Conservation (phyloP, 805 yeast species). For the Wickerhamiella allomyrinae region DNA sequence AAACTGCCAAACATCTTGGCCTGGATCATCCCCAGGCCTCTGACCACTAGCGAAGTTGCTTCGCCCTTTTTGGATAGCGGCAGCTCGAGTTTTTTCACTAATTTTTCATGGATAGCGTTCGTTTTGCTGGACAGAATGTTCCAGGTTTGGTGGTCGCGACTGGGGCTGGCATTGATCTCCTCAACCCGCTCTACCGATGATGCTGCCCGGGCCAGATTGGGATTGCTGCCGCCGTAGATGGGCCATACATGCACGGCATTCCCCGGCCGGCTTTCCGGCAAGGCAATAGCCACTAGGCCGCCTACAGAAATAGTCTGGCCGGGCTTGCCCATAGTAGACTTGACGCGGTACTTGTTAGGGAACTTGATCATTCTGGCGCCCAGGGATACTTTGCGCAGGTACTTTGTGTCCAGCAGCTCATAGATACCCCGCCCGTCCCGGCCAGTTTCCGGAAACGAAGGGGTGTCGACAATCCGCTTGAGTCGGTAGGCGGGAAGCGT, state of each 20-base stretch:
- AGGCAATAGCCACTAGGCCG: conserved; percentile 22
- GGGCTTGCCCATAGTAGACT: conserved; percentile 17
- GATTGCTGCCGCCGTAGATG: conserved; percentile 17
- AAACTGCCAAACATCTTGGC: conserved; percentile 21
- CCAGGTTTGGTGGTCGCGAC: conserved; percentile 17
- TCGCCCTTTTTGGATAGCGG: conserved; percentile 10
- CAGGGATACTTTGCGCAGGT: conserved; percentile 15
- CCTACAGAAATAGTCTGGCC: conserved; percentile 25
- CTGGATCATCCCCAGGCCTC: conserved; percentile 24
- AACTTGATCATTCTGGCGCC: conserved; percentile 16
- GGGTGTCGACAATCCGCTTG: conserved; percentile 18
- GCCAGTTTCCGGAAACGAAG: conserved; percentile 24
- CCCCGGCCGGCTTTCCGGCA: conserved; percentile 13
- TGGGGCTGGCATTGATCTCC: conserved; percentile 9
- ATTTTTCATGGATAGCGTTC: conserved; percentile 1
- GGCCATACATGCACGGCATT: conserved; percentile 21
- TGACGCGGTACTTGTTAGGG: conserved; percentile 14
- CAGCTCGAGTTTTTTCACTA: conserved; percentile 8
- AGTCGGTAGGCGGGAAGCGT: conserved; percentile 21
- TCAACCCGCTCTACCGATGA: conserved; percentile 15
- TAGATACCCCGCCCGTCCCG: conserved; percentile 11
- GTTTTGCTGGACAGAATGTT: conserved; percentile 10
- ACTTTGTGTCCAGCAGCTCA: conserved; percentile 10
- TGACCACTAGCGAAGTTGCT: conserved; percentile 16
- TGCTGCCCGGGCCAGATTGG: conserved; percentile 14